Evolutionary conservation across 257 asterid genomes (phyloP).

Genomic region (Solanum appendiculatum): DNA sequence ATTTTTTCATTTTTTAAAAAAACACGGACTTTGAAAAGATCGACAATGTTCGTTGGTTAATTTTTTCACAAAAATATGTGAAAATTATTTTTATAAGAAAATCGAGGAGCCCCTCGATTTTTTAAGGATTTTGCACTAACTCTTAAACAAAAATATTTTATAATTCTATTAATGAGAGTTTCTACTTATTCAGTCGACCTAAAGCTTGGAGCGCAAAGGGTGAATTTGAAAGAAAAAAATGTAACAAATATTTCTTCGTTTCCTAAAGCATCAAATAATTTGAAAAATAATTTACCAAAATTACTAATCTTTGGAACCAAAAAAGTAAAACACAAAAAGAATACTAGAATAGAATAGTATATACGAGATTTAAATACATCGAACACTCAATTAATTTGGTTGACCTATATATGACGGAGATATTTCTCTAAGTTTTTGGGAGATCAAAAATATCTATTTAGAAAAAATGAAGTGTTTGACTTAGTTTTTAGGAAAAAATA

Average conservation of each 20-base stretch:
- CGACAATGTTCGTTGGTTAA: too few species aligned
- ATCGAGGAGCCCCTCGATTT: too few species aligned
- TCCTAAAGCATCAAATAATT: background rate
- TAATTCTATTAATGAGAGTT: too few species aligned
- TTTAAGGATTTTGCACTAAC: too few species aligned
- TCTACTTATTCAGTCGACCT: too few species aligned
- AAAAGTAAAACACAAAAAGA: background rate
- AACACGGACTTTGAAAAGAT: too few species aligned
- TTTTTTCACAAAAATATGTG: too few species aligned
- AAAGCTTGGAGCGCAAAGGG: background rate
- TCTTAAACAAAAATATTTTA: background rate
- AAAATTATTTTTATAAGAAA: too few species aligned
- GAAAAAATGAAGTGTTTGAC: background rate
- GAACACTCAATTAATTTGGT: background rate
- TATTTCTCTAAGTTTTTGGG: background rate
- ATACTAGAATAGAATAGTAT: background rate
- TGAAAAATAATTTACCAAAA: background rate
- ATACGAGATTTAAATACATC: background rate
- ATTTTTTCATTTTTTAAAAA: too few species aligned
- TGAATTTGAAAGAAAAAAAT: background rate
- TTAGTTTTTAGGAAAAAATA: background rate
- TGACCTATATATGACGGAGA: background rate
- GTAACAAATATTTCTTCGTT: background rate
- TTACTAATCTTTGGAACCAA: background rate
- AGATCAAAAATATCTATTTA: background rate